Evolutionary conservation across 116 monocot species (phyloP).

Genomic region (Cymodocea nodosa): DNA sequence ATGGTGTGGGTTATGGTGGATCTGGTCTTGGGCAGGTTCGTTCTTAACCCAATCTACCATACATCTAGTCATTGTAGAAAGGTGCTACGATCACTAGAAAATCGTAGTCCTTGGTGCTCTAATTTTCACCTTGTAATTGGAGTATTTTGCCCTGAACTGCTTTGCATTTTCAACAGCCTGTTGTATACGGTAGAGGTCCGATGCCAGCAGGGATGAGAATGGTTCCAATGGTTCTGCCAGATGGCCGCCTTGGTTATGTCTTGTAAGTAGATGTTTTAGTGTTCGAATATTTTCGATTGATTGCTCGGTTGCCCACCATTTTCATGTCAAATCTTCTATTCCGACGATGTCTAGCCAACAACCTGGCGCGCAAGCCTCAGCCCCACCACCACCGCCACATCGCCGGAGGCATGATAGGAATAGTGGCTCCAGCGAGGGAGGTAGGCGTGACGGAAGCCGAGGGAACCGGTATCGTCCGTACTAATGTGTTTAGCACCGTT

Average conservation of each 20-base stretch:
- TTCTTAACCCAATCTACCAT: no score
- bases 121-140: no score
- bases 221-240: constrained; percentile 93
- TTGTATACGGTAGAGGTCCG: constrained; percentile 88
- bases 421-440: constrained; percentile 33
- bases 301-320: neutral
- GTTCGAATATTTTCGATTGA: neutral
- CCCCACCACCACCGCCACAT: constrained; percentile 22
- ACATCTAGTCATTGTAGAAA: neutral
- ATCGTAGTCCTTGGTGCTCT: no score
- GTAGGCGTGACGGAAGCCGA: constrained; percentile 34
- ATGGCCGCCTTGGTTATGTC: constrained; percentile 85
- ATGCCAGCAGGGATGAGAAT: constrained; percentile 86
- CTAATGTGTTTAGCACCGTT: constrained; percentile 9
- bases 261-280: constrained; percentile 33
- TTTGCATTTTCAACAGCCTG: constrained; percentile 34
- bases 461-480: constrained; percentile 64
- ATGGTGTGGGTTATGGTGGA: constrained; percentile 45
- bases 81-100: no score
- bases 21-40: constrained; percentile 54
- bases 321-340: neutral
- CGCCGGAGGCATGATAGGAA: constrained; percentile 39
- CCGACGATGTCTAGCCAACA: constrained; percentile 49
- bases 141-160: neutral
- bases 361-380: constrained; percentile 41